Conservation (phyloP, 768 basidiomycete genomes). For the Termitomyces sp. region DNA sequence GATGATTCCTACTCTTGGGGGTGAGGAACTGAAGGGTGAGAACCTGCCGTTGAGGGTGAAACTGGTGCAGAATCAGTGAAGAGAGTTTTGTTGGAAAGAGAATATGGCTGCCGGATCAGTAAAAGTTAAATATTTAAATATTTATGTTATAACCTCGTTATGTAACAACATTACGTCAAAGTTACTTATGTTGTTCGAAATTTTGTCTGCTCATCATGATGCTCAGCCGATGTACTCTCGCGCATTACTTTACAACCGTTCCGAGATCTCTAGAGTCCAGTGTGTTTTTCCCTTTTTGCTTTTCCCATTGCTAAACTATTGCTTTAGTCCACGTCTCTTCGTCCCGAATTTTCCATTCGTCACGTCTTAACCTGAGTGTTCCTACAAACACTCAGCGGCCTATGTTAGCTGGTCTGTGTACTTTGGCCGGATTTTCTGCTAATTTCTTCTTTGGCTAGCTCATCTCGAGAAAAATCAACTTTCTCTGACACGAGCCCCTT, state of each 20-base stretch:
- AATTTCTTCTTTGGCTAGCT: background rate
- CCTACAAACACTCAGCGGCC: background rate
- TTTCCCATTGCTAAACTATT: background rate
- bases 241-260: constrained; percentile 1
- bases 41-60: constrained; percentile 39
- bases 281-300: background rate
- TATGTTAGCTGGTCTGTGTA: background rate
- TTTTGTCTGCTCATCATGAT: constrained; percentile 9
- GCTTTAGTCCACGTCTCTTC: background rate
- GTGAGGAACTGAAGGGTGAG: constrained; percentile 39
- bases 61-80: constrained; percentile 26
- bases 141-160: constrained; percentile 1
- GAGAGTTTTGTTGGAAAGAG: too few species aligned
- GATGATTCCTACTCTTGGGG: constrained; percentile 45
- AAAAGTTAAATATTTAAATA: too few species aligned
- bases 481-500: constrained; percentile 36
- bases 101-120: too few species aligned
- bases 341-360: background rate
- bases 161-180: constrained; percentile 3
- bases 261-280: constrained; percentile 3
- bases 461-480: constrained; percentile 21
- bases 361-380: background rate
- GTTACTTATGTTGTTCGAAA: background rate
- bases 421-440: background rate
- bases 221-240: constrained; percentile 10